Conservation (phyloP, 352 stramenopile species). For the Blastocystis sp. region DNA sequence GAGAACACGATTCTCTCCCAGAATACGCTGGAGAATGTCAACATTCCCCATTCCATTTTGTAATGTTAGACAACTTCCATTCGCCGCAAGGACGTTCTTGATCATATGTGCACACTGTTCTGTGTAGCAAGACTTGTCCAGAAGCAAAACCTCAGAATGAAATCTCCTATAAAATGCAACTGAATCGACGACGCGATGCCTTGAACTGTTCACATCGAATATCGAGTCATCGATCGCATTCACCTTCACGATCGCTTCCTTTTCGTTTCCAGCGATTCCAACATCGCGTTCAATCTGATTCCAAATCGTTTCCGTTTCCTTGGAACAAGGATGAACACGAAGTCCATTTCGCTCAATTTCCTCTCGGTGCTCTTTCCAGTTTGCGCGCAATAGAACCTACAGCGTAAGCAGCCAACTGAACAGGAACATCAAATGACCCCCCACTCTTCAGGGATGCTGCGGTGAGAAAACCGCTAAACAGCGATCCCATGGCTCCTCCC, state of each 20-base stretch:
- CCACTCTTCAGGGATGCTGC: background rate
- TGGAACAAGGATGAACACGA: background rate
- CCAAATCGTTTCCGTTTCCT: constrained; percentile 37
- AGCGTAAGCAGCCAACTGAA: background rate
- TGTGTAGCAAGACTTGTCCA: constrained; percentile 46
- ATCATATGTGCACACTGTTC: background rate
- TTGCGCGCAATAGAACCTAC: constrained; percentile 4
- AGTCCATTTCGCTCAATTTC: constrained; percentile 35
- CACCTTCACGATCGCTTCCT: background rate
- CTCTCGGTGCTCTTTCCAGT: constrained; percentile 24
- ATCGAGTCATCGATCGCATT: constrained; percentile 32
- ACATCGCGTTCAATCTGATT: background rate
- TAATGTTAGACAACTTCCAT: constrained; percentile 29
- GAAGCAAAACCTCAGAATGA: background rate
- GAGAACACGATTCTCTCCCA: constrained; percentile 38
- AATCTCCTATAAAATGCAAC: background rate
- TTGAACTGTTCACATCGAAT: background rate
- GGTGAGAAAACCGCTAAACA: constrained; percentile 42
- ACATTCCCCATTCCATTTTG: constrained; percentile 57
- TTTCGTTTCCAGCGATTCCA: background rate
- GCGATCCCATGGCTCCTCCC: constrained; percentile 41
- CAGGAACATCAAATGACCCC: background rate
- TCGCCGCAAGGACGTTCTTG: constrained; percentile 3
- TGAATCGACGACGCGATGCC: background rate
- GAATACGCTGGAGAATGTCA: constrained; percentile 39